Percentiles rank a stretch among this genome's conserved stretches.
Evolutionary conservation across 192 early-diverging fungal genomes (phyloP).

Genomic region (Dissophora globulifera): DNA sequence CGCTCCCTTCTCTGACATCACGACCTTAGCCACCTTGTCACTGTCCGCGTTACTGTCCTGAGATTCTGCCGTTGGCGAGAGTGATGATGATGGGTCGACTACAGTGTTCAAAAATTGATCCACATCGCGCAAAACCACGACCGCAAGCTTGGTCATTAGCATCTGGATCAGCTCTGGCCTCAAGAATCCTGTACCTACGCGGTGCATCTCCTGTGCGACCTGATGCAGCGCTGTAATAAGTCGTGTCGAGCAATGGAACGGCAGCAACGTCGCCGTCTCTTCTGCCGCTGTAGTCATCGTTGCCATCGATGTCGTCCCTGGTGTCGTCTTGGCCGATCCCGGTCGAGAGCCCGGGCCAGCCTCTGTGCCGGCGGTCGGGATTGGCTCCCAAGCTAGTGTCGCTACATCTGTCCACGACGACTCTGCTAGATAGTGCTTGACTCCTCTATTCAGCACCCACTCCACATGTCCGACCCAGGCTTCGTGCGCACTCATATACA

Average conservation of each 20-base stretch:
- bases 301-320: too few relatives aligned
- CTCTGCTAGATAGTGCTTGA: conserved; percentile 33
- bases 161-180: conserved; percentile 26
- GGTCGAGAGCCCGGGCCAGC: not conserved
- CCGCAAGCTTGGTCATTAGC: conserved; percentile 9
- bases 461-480: conserved; percentile 54
- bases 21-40: too few relatives aligned
- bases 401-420: conserved; percentile 56
- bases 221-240: conserved; percentile 31
- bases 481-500: conserved; percentile 55
- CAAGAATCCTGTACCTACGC: conserved; percentile 41
- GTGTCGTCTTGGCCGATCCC: not conserved
- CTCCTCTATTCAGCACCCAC: conserved; percentile 17
- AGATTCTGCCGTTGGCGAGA: not conserved
- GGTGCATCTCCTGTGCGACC: conserved; percentile 47
- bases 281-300: conserved; percentile 4
- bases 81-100: not conserved
- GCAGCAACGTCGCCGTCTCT: conserved; percentile 28
- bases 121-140: conserved; percentile 1
- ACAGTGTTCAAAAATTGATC: conserved; percentile 23
- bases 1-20: conserved; percentile 63
- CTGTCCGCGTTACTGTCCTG: not conserved
- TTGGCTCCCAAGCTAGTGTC: conserved; percentile 63
- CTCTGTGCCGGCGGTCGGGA: not conserved
- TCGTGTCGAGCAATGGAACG: conserved; percentile 39